phyloP scores from a whole-genome alignment of 2,329 filamentous ascomycete species.

The Hypoxylon rubiginosum region DNA sequence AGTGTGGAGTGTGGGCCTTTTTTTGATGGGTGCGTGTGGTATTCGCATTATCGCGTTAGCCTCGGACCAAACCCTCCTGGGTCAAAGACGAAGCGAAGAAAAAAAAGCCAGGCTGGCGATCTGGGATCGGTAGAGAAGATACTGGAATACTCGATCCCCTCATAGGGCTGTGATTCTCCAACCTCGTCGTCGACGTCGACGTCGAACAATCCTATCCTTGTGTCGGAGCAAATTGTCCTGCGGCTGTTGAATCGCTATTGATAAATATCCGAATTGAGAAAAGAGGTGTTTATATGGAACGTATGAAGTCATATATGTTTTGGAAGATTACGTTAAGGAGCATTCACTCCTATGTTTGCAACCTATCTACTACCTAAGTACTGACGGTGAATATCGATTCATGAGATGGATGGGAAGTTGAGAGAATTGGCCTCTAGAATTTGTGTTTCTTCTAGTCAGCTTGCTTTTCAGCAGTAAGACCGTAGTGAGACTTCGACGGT shows the following conservation, averaged over 20 bases:
- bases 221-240: slow-evolving; percentile 37
- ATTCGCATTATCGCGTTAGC: slow-evolving; percentile 24
- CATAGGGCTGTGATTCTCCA: slow-evolving; percentile 36
- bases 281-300: slow-evolving; percentile 15
- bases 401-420: slow-evolving; percentile 14
- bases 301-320: slow-evolving; percentile 30
- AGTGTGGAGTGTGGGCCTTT: slow-evolving; percentile 10
- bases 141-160: slow-evolving; percentile 39
- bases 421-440: slow-evolving; percentile 2
- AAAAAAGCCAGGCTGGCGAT: slow-evolving; percentile 14
- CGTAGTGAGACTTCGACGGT: slow-evolving; percentile 4
- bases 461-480: slow-evolving; percentile 8
- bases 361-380: neutral
- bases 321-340: slow-evolving; percentile 9
- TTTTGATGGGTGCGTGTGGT: slow-evolving; percentile 18
- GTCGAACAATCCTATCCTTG: neutral
- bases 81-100: slow-evolving; percentile 28
- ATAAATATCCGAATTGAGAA: neutral
- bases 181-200: neutral
- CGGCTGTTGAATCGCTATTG: slow-evolving; percentile 3
- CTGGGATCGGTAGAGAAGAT: slow-evolving; percentile 25
- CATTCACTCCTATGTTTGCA: slow-evolving; percentile 18
- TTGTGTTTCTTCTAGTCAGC: neutral
- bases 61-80: slow-evolving; percentile 45
- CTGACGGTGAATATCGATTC: slow-evolving; percentile 21